These are phyloP conservation scores for Bifiguratus adelaidae DNA, from an alignment of 192 early-diverging fungal genomes.

Conservation along the genomic window DNA sequence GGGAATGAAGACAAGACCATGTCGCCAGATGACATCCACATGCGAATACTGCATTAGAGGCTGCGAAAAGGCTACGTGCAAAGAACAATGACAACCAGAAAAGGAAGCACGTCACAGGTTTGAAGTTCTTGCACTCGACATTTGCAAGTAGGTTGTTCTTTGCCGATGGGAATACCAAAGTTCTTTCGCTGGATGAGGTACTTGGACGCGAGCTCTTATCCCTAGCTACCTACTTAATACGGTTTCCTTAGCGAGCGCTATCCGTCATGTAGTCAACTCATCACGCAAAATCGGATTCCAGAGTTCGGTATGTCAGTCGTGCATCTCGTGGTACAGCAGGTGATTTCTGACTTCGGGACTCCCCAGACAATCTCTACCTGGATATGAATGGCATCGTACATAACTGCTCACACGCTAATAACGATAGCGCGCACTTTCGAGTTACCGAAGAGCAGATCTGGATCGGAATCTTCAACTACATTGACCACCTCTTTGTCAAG, in stretches of 20 bases:
- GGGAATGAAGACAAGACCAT: too few relatives aligned
- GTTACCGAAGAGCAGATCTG: conserved; percentile 93
- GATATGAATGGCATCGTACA: conserved; percentile 99
- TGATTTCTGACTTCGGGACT: not conserved
- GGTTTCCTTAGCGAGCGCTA: conserved; percentile 68
- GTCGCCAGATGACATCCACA: too few relatives aligned
- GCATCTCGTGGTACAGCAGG: conserved; percentile 25
- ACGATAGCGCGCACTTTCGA: conserved; percentile 75
- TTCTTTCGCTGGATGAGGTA: conserved; percentile 96
- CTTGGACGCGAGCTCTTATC: not conserved
- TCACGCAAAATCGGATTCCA: conserved; percentile 84
- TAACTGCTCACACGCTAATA: conserved; percentile 91
- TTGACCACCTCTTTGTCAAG: conserved; percentile 85
- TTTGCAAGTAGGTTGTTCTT: too few relatives aligned
- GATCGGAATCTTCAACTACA: conserved; percentile 89
- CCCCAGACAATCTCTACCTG: conserved; percentile 89
- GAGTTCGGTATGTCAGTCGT: conserved; percentile 63
- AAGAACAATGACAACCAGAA: too few relatives aligned
- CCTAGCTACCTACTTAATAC: not conserved
- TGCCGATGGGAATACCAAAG: conserved; percentile 83
- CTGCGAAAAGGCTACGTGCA: too few relatives aligned
- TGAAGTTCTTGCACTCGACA: too few relatives aligned
- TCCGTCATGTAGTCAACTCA: conserved; percentile 85
- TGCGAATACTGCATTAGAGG: too few relatives aligned
- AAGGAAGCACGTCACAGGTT: too few relatives aligned